Base-by-base conservation (phyloP, 179 eudicot genomes). In the Spinacia oleracea region DNA sequence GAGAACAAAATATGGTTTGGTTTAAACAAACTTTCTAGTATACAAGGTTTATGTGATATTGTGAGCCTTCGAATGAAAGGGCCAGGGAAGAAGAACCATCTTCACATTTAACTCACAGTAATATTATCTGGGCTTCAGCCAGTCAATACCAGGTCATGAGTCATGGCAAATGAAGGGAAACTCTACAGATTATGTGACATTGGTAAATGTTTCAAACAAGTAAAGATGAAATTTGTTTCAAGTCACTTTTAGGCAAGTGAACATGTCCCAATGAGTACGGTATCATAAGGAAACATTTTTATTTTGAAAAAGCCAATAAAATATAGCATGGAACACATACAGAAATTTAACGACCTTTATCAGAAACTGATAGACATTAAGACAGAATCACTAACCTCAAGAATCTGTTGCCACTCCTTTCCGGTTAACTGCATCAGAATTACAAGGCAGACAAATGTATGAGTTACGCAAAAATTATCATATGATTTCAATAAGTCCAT, bases 331-430 rank as follows among this genome's bases (percentile, higher is more conserved):
- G 46, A 63, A 18, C 46, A 77, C 76, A 45, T 46, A n/a, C 20
- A 38, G 59, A 62, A 38, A 31, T 34, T 21, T 45, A 21, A 45
- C 21, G 32, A 45, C 35, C n/a, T 56, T 32, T 45, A 38, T 55
- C 35, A n/a, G n/a, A n/a, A n/a, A n/a, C n/a, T n/a, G n/a, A 58
- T 31, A 31, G 11, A 35, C 59, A 75, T 55, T 40, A 64, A 76
- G 64, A 74, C 14, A 34, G 16, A 15, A 56, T 55, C 48, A 83
- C 96, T 80, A 82, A 94, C 98, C 98, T 94, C 98, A 62, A 94
- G 96, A 83, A 84, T 80, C 74, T 81, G 90, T 68, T 89, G 87
- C 98, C 98, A 94, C 42, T 92, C 94, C 80, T 86, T 92, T 67
- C 96, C 94, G 12, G 90, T 79, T 79, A 92, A 82, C 98, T 94